These are phyloP conservation scores for Leucosporidium yakuticum DNA, from an alignment of 768 basidiomycete species.

Conservation along the genomic window DNA sequence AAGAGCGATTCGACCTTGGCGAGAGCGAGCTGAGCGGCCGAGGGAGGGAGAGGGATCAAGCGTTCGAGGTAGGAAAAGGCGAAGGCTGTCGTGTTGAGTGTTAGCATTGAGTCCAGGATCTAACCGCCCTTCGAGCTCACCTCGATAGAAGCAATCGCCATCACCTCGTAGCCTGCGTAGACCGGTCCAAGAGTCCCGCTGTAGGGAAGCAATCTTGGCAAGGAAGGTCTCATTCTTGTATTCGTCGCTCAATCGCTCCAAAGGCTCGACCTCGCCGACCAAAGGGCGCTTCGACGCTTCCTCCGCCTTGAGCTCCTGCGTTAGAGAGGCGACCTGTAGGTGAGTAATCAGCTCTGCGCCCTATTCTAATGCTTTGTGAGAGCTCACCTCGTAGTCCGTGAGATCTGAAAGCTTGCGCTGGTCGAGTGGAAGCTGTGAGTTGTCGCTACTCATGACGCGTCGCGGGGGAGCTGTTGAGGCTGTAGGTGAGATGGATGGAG, in stretches of 20 bases:
- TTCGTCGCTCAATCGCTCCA: slow-evolving; percentile 41
- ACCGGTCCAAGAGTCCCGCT: slow-evolving; percentile 56
- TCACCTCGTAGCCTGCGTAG: slow-evolving; percentile 71
- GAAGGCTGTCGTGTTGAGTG: slow-evolving; percentile 58
- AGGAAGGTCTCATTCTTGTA: slow-evolving; percentile 49
- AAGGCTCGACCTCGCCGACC: slow-evolving; percentile 42
- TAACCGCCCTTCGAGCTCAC: slow-evolving; percentile 46
- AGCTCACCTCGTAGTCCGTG: slow-evolving; percentile 27
- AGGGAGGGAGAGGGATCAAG: slow-evolving; percentile 48
- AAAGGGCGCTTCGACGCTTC: slow-evolving; percentile 37
- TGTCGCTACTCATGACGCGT: too few relatives aligned
- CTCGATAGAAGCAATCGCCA: slow-evolving; percentile 82
- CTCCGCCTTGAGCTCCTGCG: slow-evolving; percentile 22
- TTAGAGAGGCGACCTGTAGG: slow-evolving; percentile 16
- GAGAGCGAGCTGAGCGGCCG: slow-evolving; percentile 43
- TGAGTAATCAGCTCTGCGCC: too few relatives aligned
- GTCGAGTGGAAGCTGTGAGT: background rate
- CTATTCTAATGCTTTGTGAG: too few relatives aligned
- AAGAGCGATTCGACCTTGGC: slow-evolving; percentile 53
- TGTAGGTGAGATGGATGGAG: too few relatives aligned
- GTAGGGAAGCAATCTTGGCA: slow-evolving; percentile 68
- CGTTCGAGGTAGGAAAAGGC: slow-evolving; percentile 73
- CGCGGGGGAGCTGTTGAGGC: too few relatives aligned
- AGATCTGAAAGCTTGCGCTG: slow-evolving; percentile 20
- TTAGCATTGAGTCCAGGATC: too few relatives aligned